Percentiles rank a stretch among this genome's conserved stretches.
Evolutionary conservation across 129 eudicot genomes (phyloP).

Genomic region (Smallanthus sonchifolius): DNA sequence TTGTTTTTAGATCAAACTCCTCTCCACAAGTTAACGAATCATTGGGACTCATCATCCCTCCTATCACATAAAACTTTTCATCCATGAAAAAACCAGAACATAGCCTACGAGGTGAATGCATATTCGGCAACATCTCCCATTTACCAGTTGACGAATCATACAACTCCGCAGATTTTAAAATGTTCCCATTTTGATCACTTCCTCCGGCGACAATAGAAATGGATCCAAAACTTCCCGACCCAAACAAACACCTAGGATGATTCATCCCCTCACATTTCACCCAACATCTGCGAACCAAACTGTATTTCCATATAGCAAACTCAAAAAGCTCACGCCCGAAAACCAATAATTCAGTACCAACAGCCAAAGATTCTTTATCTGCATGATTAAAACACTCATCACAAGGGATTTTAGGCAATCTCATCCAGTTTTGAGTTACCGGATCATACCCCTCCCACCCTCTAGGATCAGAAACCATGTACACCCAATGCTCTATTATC

Average conservation of each 20-base stretch:
- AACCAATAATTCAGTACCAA: slow-evolving; percentile 54
- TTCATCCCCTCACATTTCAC: slow-evolving; percentile 54
- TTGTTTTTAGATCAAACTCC: slow-evolving; percentile 43
- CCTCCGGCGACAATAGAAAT: slow-evolving; percentile 74
- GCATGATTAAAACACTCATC: slow-evolving; percentile 60
- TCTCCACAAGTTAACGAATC: slow-evolving; percentile 64
- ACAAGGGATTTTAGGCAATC: slow-evolving; percentile 54
- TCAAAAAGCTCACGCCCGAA: slow-evolving; percentile 60
- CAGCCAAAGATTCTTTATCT: slow-evolving; percentile 62
- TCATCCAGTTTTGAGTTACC: slow-evolving; percentile 47
- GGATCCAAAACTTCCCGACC: slow-evolving; percentile 46
- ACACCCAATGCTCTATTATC: slow-evolving; percentile 66
- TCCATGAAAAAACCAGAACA: slow-evolving; percentile 70
- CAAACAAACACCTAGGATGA: slow-evolving; percentile 63
- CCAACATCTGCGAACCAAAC: slow-evolving; percentile 37
- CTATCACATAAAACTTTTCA: slow-evolving; percentile 59
- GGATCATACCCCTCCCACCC: slow-evolving; percentile 75
- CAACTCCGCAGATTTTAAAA: slow-evolving; percentile 57
- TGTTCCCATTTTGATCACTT: slow-evolving; percentile 52
- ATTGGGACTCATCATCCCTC: slow-evolving; percentile 53
- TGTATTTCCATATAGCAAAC: slow-evolving; percentile 61
- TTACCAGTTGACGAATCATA: slow-evolving; percentile 45
- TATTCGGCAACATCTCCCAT: slow-evolving; percentile 60
- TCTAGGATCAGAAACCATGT: slow-evolving; percentile 63
- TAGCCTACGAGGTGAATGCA: slow-evolving; percentile 51